A percentile compares a stretch with the other conserved stretches of the same genome.
Conservation (phyloP, 2,329 filamentous ascomycete genomes). For the Biscogniauxia sp. region DNA sequence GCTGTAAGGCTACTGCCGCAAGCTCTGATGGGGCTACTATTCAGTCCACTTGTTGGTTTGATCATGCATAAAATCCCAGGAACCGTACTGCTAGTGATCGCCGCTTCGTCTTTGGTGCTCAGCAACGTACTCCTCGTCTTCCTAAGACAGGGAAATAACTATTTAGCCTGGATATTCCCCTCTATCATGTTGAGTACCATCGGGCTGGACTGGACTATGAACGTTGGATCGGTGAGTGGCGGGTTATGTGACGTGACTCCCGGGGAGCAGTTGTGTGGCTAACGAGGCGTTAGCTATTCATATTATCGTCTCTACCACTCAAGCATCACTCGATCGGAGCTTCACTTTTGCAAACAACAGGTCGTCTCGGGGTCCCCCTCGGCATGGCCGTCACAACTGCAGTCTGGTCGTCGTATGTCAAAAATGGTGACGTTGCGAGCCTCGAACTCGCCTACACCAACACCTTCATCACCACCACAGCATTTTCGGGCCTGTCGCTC, state of each 20-base stretch:
- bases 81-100: constrained; percentile 25
- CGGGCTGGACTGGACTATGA: constrained; percentile 36
- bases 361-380: constrained; percentile 32
- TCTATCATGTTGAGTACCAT: constrained; percentile 33
- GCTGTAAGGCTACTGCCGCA: constrained; percentile 34
- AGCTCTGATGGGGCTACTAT: constrained; percentile 30
- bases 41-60: constrained; percentile 33
- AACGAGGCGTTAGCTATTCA: constrained; percentile 25
- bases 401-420: constrained; percentile 33
- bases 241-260: not conserved
- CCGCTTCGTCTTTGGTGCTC: constrained; percentile 22
- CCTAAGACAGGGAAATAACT: constrained; percentile 27
- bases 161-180: constrained; percentile 33
- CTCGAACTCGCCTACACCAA: constrained; percentile 30
- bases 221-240: constrained; percentile 32
- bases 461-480: constrained; percentile 31
- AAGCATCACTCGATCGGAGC: constrained; percentile 32
- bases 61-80: constrained; percentile 31
- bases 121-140: constrained; percentile 34
- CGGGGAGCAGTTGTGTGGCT: constrained; percentile 3
- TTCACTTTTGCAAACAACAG: constrained; percentile 32
- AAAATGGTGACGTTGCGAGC: constrained; percentile 14
- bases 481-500: constrained; percentile 29
- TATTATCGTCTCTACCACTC: constrained; percentile 30
- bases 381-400: constrained; percentile 33